Percentiles rank a stretch among this genome's conserved stretches.
These are phyloP conservation scores for Trichosporon ovoides DNA, from an alignment of 1,284 basidiomycete species.

Conservation along the genomic window DNA sequence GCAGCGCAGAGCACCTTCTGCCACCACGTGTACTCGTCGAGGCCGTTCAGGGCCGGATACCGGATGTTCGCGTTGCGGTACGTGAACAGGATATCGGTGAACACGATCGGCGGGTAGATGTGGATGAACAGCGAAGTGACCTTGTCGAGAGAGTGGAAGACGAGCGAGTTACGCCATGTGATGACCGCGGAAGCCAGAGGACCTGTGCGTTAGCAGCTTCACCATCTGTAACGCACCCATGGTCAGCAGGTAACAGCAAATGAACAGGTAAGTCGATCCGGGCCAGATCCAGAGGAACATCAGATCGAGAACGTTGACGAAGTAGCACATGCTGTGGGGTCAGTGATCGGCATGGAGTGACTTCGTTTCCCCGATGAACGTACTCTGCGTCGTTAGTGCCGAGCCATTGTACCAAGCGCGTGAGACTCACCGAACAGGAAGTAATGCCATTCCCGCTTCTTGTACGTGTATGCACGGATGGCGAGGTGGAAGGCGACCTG, in stretches of 20 bases:
- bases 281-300: slow-evolving; percentile 82
- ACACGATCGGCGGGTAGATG: slow-evolving; percentile 73
- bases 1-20: slow-evolving; percentile 43
- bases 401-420: background rate
- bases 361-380: background rate
- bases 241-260: slow-evolving; percentile 80
- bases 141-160: slow-evolving; percentile 91
- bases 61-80: slow-evolving; percentile 52
- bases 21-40: slow-evolving; percentile 46
- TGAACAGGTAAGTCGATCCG: slow-evolving; percentile 64
- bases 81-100: slow-evolving; percentile 71
- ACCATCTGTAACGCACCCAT: slow-evolving; percentile 53
- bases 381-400: background rate
- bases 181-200: slow-evolving; percentile 86
- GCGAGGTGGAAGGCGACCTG: slow-evolving; percentile 73
- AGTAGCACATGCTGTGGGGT: slow-evolving; percentile 64
- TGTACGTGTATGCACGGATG: slow-evolving; percentile 72
- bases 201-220: slow-evolving; percentile 48
- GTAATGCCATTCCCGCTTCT: slow-evolving; percentile 82
- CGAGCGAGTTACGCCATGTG: slow-evolving; percentile 91
- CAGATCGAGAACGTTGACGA: slow-evolving; percentile 77
- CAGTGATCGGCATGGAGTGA: background rate
- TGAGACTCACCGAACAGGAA: slow-evolving; percentile 75
- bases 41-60: slow-evolving; percentile 70
- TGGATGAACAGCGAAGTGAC: slow-evolving; percentile 87